These are phyloP conservation scores for Aristolochia californica DNA, from an alignment of 164 flowering plant genomes.

Conservation along the genomic window DNA sequence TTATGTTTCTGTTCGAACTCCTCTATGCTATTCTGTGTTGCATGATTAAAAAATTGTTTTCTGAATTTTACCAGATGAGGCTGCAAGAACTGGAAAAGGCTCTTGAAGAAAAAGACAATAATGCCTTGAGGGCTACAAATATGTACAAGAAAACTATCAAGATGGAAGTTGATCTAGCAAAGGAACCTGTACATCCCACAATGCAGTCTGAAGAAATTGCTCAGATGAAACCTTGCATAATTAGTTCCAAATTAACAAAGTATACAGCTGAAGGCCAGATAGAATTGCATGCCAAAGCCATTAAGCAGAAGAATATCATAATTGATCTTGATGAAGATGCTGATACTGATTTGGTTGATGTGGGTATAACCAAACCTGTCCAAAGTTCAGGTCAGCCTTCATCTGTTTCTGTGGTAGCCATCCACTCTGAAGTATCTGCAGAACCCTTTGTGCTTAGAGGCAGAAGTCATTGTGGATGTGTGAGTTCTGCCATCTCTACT, in stretches of 20 bases:
- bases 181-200: conserved; percentile 7
- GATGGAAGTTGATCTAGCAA: conserved; percentile 7
- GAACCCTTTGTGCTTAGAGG: too few species aligned
- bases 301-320: conserved; percentile 5
- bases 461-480: too few species aligned
- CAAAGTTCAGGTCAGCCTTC: too few species aligned
- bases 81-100: conserved; percentile 60
- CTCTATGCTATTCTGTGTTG: background rate
- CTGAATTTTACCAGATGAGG: conserved; percentile 35
- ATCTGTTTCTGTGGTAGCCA: too few species aligned
- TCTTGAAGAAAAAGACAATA: conserved; percentile 64
- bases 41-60: conserved; percentile 1
- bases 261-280: conserved; percentile 3
- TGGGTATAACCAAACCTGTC: too few species aligned
- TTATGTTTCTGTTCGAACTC: background rate
- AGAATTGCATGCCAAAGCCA: conserved; percentile 5
- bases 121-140: conserved; percentile 44
- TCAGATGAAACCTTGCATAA: conserved; percentile 5
- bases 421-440: too few species aligned
- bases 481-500: too few species aligned
- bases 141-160: conserved; percentile 24
- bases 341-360: too few species aligned
- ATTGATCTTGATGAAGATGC: conserved; percentile 12
- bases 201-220: conserved; percentile 6
- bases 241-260: conserved; percentile 2